Conservation (phyloP, 176 grass and related monocot species). For the Oropetium thomaeum region DNA sequence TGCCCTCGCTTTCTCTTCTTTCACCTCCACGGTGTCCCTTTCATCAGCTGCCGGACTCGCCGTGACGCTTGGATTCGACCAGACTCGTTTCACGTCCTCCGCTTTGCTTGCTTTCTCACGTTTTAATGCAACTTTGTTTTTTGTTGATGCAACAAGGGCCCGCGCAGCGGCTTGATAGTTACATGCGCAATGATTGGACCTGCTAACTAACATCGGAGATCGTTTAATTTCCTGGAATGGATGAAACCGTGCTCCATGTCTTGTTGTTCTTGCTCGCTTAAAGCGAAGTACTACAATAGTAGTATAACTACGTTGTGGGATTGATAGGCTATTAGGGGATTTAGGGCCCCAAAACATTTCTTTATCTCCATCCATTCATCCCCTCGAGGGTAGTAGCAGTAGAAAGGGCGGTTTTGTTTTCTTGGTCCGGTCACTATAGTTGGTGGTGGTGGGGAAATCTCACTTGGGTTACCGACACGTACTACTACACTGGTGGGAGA, state of each 20-base stretch:
- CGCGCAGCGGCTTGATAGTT: neutral
- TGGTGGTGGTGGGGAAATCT: neutral
- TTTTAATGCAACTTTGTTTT: neutral
- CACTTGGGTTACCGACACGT: neutral
- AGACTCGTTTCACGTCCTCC: neutral
- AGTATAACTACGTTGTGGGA: neutral
- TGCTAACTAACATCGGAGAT: neutral
- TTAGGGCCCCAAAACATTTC: no score
- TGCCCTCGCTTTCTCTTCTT: neutral
- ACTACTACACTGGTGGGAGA: neutral
- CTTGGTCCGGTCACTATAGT: neutral
- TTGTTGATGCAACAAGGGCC: constrained; percentile 1
- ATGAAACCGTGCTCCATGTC: neutral
- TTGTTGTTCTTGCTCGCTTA: neutral
- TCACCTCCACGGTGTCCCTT: constrained; percentile 6
- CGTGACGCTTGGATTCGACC: neutral
- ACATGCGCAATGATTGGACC: neutral
- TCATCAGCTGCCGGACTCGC: constrained; percentile 23
- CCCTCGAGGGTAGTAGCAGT: neutral
- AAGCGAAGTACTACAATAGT: no score
- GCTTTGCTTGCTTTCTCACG: neutral
- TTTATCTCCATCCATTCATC: neutral
- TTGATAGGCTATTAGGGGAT: no score
- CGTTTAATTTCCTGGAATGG: neutral
- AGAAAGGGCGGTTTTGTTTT: constrained; percentile 10